A percentile compares a stretch with the other conserved stretches of the same genome.
phyloP scores from a whole-genome alignment of 345 rosid species.

The Rhodomyrtus tomentosa region DNA sequence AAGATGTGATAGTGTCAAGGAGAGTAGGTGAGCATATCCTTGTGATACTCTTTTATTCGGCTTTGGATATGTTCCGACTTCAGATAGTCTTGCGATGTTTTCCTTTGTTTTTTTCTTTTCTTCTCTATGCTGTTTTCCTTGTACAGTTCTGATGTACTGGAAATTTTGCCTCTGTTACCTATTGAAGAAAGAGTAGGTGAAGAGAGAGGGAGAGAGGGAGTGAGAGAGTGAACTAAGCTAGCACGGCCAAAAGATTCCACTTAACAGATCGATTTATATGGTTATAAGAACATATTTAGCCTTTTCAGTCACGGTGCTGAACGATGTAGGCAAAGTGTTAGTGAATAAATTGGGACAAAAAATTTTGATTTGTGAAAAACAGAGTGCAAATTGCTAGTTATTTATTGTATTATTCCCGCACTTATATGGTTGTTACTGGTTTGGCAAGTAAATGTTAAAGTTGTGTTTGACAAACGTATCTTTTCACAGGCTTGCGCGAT shows the following conservation, averaged over 20 bases:
- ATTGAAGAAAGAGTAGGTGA: background rate
- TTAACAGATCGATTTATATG: background rate
- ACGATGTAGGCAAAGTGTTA: background rate
- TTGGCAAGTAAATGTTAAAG: background rate
- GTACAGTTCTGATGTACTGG: background rate
- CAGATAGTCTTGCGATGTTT: background rate
- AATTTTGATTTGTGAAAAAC: background rate
- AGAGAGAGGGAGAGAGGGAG: background rate
- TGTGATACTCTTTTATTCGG: background rate
- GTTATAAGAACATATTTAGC: background rate
- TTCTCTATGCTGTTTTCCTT: background rate
- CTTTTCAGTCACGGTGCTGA: background rate
- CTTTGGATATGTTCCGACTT: background rate
- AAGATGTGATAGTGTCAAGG: background rate
- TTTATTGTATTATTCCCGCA: background rate
- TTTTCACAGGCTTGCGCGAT: constrained; percentile 66
- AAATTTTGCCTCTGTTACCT: background rate
- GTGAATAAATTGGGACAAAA: background rate
- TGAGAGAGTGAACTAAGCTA: background rate
- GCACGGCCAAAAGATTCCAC: background rate
- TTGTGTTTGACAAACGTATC: background rate
- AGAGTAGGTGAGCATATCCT: background rate
- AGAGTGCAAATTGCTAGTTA: background rate
- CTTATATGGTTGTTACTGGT: background rate
- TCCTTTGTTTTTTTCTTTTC: background rate